phyloP scores from a whole-genome alignment of 805 yeast species.

The Nematodospora valgi region DNA sequence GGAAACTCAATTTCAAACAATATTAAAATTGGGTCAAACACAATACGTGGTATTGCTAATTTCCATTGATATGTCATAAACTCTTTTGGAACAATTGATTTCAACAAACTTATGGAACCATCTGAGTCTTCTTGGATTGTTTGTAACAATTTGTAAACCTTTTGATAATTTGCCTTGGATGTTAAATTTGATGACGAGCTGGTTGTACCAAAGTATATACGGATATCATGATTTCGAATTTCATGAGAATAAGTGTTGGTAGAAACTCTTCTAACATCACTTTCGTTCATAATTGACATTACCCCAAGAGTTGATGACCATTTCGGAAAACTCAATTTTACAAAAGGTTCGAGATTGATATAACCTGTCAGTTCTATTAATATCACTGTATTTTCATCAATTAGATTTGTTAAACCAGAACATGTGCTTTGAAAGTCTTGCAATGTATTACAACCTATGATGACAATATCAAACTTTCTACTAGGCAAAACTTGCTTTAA shows the following conservation, averaged over 20 bases:
- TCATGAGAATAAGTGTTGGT: conserved; percentile 26
- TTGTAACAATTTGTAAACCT: conserved; percentile 30
- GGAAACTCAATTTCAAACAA: conserved; percentile 72
- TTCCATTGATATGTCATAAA: conserved; percentile 80
- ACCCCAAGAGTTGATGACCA: conserved; percentile 23
- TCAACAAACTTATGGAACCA: conserved; percentile 44
- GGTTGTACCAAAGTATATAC: conserved; percentile 41
- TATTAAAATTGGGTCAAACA: conserved; percentile 73
- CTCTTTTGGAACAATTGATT: conserved; percentile 50
- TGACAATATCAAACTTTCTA: conserved; percentile 29
- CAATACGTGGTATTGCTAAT: conserved; percentile 72
- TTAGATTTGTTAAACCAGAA: conserved; percentile 19
- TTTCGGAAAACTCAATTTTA: conserved; percentile 41
- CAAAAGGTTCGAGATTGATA: conserved; percentile 69
- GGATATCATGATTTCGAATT: conserved; percentile 38
- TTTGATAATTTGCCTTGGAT: conserved; percentile 16
- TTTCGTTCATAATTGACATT: conserved; percentile 56
- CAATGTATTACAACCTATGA: conserved; percentile 32
- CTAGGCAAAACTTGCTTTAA: conserved; percentile 10
- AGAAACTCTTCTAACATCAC: conserved; percentile 45
- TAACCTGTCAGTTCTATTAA: conserved; percentile 70
- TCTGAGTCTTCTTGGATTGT: conserved; percentile 29
- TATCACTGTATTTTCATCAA: conserved; percentile 44
- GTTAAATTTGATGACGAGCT: conserved; percentile 12
- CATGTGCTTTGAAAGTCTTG: conserved; percentile 37